Evolutionary conservation across 2,329 filamentous ascomycete genomes (phyloP), one percentile per base, ranked within the genome.

Genomic region (Aspergillus candidus): DNA sequence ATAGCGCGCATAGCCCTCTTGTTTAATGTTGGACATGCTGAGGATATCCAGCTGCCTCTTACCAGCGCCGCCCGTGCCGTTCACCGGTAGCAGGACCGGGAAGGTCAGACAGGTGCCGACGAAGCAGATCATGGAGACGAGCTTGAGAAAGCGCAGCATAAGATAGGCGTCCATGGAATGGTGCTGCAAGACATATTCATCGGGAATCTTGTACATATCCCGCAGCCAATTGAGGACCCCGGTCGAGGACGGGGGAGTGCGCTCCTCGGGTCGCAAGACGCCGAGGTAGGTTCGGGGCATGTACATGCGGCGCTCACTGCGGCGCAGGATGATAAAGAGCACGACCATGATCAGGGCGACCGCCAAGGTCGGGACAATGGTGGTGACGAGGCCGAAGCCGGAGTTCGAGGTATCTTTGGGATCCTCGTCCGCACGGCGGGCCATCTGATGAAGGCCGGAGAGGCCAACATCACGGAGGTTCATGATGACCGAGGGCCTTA

Each of bases 81-180:
- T 94, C 64, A 97, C 72, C 0, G 93, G 90, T 80, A 86, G 88
- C 15, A 97, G 73, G 32, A 96, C 75, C 0, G 93, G 91, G 83
- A 87, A 95, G 13, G 88, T 90, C 47, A 97, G 83, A 55, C 78
- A 72, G 58, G 83, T 87, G 46, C 93, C 93, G 8, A 91, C 83
- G 36, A 97, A 78, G 68, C 85, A 90, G 53, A 94, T 84, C 47
- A 85, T 76, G 43, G 84, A 79, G 22, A 84, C 72, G 42, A 93
- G 84, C 60, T 89, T 88, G 51, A 97, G 71, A 60, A 91, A 95
- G 31, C 91, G 88, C 22, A 97, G 75, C 64, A 94, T 88, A 40
- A 97, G 81, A 66, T 91, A 97, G 29, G 86, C 86, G 63, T 98
- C 91, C 50, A 98, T 79, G 0, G 89, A 94, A 63, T 91, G 88